Evolutionary conservation across 495 filamentous ascomycete species (phyloP), one percentile per base, ranked within the genome.

Genomic region (Penicillium cinerascens): DNA sequence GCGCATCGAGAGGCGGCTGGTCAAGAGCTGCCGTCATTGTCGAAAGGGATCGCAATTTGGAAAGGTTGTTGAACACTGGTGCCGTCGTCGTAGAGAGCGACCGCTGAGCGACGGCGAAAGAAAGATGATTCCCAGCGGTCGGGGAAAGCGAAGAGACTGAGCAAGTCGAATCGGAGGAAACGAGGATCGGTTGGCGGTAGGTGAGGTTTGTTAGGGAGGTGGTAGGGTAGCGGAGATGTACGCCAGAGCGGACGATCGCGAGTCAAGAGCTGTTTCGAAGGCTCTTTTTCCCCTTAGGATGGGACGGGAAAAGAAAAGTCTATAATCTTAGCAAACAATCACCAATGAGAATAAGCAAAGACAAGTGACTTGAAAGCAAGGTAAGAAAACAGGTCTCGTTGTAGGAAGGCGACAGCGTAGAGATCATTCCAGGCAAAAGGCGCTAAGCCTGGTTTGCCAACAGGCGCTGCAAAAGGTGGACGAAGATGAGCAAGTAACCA

Each of bases 31-130:
- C 57, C 53, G 74, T 66, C 71, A 76, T 74, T 25, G 44, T 54
- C 29, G 55, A 52, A 38, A 59, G 51, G 43, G 44, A 52, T 13
- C 22, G 49, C 16, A 42, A 27, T 49, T 52, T 37, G 48, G 49
- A 36, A 43, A 49, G 38, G 36, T 44, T 47, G 52, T 52, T 55
- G 17, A 49, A 44, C 41, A 26, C 11, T 20, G 16, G 59, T 63
- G 71, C 71, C 69, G 71, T 68, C 72, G 71, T 73, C 72, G 68
- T 58, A 66, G 60, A 54, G 63, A 57, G 70, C 65, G 73, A 77
- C 74, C 74, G 74, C 74, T 77, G 68, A 74, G 73, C 72, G 74
- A 75, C 72, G 74, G 71, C 71, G 62, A 68, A 58, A 27, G 33
- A 25, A 18, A 43, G 48, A 23, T 49, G 26, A 44, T 73, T 69